A percentile compares a stretch with the other conserved stretches of the same genome.
Conservation (phyloP, 179 eudicot species). For the Silene vulgaris region DNA sequence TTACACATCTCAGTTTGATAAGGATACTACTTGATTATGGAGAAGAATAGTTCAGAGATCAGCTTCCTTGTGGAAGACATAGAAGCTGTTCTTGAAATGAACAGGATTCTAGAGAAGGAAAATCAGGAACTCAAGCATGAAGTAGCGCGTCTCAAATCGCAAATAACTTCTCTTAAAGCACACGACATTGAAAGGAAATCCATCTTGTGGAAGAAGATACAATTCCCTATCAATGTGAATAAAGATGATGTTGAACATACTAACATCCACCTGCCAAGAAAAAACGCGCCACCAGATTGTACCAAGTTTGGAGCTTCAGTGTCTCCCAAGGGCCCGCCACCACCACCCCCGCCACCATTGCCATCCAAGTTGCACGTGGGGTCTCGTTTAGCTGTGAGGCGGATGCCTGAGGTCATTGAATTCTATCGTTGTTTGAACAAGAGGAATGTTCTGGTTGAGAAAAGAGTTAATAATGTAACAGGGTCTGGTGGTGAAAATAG, state of each 20-base stretch:
- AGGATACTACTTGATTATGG: background rate
- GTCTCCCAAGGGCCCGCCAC: conserved; percentile 13
- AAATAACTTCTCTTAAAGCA: conserved; percentile 47
- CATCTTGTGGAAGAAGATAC: conserved; percentile 62
- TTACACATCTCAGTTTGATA: too few relatives aligned
- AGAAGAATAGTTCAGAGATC: conserved; percentile 29
- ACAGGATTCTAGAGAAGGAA: conserved; percentile 48
- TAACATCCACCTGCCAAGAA: background rate
- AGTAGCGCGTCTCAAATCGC: conserved; percentile 41
- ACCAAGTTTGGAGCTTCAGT: conserved; percentile 9
- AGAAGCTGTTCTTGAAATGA: conserved; percentile 54
- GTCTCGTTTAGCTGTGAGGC: conserved; percentile 37
- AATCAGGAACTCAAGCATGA: conserved; percentile 59
- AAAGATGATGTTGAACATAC: conserved; percentile 11
- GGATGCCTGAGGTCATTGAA: conserved; percentile 75
- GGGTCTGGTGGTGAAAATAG: conserved; percentile 27
- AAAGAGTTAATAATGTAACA: conserved; percentile 28
- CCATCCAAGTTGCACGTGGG: conserved; percentile 31
- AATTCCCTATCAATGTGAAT: conserved; percentile 33
- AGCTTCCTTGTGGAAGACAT: conserved; percentile 53
- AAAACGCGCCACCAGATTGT: conserved; percentile 4
- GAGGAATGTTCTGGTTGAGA: conserved; percentile 46
- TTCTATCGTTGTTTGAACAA: conserved; percentile 66
- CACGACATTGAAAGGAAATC: conserved; percentile 60
- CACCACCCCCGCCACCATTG: conserved; percentile 60